Evolutionary conservation across 352 stramenopile species (phyloP), one percentile per base, ranked within the genome.

Genomic region (Blastocystis sp.): DNA sequence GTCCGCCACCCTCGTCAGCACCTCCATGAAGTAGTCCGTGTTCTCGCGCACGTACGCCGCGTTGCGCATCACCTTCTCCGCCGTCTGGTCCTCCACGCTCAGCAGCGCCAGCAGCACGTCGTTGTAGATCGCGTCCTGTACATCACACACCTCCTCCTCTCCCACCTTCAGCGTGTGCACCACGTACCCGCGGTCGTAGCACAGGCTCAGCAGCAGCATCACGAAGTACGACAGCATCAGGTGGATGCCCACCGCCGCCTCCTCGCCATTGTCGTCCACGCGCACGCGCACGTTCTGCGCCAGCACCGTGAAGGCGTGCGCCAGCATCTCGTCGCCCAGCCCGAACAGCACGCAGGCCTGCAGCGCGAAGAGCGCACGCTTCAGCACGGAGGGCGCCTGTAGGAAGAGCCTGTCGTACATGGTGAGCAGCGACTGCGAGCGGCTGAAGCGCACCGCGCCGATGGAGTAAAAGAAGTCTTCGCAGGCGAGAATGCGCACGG

Each of bases 161-260:
- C n/a, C 3, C 21, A 84, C 74, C 23, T 64, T 10, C 21, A 69
- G 21, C 23, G 67, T 28, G 45, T 84, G 74, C 14, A 10, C n/a
- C 1, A 84, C 17, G 48, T 67, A 84, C 21, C 23, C 14, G 38
- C 74, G 74, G 14, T 84, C 74, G 17, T 84, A 84, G 17, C 23
- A 28, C 21, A 84, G 10, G 3, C 52, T 45, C 7, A 84, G 11
- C 21, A 84, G 43, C 11, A 62, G 60, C 9, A 84, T 69, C n/a
- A 84, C 52, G 7, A 84, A 45, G 48, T 67, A 84, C 11, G 45
- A 67, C 56, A 28, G 40, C 74, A 84, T 84, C 11, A 84, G 74
- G 41, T 84, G 74, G 28, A 62, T 28, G 28, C 74, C 74, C 28
- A 84, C 74, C 53, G 61, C 48, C 40, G 17, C 60, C 34, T 84